Base-by-base conservation (phyloP, 768 basidiomycete genomes). In the Panellus pusillus region DNA sequence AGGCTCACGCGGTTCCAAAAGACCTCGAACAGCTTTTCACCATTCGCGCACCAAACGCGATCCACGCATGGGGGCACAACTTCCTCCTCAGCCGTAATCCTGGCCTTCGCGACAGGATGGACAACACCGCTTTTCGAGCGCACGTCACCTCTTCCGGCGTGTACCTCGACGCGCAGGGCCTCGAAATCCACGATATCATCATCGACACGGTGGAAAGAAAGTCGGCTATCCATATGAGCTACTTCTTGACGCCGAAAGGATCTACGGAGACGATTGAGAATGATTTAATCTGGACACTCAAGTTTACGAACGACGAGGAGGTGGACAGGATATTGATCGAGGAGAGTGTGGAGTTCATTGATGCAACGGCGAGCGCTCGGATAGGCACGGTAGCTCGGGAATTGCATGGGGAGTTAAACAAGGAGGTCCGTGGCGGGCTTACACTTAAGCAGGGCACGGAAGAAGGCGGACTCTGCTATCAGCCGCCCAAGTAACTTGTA, bases 251-350 rank as follows among this genome's bases (percentile, higher is more conserved):
- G 31, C 41, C 57, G 35, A 24, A 32, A 13, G 53, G 28, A 20
- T 41, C 29, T 9, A 36, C 58, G 40, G 37, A 58, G 47, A 41
- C 47, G 58, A 44, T 71, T 50, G 72, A 68, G 67, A 69, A 72
- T 14, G 31, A 54, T 18, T 36, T 54, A 20, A 38, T 54, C 31
- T 54, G 50, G 50, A 28, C 24, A 6, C 15, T 52, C 4, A 52
- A 43, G 29, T 52, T 52, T 20, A 52, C 50, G 28, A 24, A 32
- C 41, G 50, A 52, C 18, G 50, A 35, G 15, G 50, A 52, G 35
- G 36, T 52, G 35, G 50, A 52, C n/a, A 31, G 32, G 27, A 36
- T 52, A 13, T 44, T 52, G 41, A 52, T 52, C 27, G 20, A 43
- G 19, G 50, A 52, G 42, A 52, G 50, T 15, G 39, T 52, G 6